Evolutionary conservation across 805 yeast species (phyloP).

Genomic region (Candida orba): DNA sequence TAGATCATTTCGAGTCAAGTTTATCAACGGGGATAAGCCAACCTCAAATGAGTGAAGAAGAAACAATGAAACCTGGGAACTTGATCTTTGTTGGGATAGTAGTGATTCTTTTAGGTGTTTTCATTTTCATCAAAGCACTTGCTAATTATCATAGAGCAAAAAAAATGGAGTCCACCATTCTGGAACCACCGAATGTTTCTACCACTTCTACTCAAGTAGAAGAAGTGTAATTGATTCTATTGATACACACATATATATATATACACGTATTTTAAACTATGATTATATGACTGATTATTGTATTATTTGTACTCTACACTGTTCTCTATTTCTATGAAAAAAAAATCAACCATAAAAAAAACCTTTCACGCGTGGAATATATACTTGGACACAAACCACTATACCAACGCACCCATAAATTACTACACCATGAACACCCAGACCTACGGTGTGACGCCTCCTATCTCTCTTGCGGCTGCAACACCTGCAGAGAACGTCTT

Average conservation of each 20-base stretch:
- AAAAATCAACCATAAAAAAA: not conserved
- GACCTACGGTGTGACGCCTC: slow-evolving; percentile 32
- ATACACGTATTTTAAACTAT: too few relatives aligned
- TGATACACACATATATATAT: too few relatives aligned
- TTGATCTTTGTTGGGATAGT: slow-evolving; percentile 44
- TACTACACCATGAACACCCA: slow-evolving; percentile 9
- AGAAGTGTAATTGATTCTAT: slow-evolving; percentile 3
- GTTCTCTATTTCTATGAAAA: too few relatives aligned
- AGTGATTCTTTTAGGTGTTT: slow-evolving; percentile 60
- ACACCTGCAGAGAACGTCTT: slow-evolving; percentile 69
- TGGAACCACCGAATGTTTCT: slow-evolving; percentile 32
- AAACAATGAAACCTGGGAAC: not conserved
- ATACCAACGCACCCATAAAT: not conserved
- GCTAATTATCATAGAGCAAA: slow-evolving; percentile 70
- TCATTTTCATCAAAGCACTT: slow-evolving; percentile 60
- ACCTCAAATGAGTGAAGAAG: slow-evolving; percentile 3
- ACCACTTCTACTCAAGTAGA: not conserved
- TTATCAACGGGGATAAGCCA: slow-evolving; percentile 17
- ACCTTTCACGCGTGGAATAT: not conserved
- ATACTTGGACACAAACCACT: too few relatives aligned
- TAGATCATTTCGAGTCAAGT: slow-evolving; percentile 20
- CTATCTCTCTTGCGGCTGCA: slow-evolving; percentile 81
- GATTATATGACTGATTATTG: too few relatives aligned
- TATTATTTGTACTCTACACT: too few relatives aligned
- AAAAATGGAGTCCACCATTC: slow-evolving; percentile 60